phyloP scores from a whole-genome alignment of 2,329 filamentous ascomycete genomes.

The Colletotrichum plurivorum region DNA sequence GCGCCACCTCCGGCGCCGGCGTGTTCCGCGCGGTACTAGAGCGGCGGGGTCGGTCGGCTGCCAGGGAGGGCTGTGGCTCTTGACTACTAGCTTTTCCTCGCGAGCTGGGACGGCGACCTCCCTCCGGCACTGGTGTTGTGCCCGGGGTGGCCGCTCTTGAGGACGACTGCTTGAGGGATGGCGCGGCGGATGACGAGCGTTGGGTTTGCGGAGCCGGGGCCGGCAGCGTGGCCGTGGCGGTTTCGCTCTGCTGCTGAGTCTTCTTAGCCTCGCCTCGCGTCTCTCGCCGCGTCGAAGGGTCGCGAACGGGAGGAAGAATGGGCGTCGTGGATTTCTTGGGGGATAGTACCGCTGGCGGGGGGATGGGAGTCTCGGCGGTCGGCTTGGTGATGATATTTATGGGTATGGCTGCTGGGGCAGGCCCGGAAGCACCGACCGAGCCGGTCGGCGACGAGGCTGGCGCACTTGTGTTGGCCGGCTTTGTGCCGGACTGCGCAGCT shows the following conservation, averaged over 20 bases:
- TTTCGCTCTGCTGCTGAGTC: constrained; percentile 49
- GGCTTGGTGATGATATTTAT: constrained; percentile 53
- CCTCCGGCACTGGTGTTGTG: constrained; percentile 56
- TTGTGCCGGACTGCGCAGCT: neutral
- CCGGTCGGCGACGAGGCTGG: constrained; percentile 36
- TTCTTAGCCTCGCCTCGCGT: constrained; percentile 62
- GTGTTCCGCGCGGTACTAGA: constrained; percentile 71
- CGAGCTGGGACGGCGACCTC: constrained; percentile 63
- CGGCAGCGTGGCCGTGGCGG: constrained; percentile 16
- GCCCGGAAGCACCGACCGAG: constrained; percentile 17
- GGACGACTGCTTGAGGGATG: constrained; percentile 47
- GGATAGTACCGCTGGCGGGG: constrained; percentile 49
- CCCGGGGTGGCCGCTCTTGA: constrained; percentile 54
- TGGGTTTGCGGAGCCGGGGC: constrained; percentile 40
- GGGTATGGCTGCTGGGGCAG: constrained; percentile 50
- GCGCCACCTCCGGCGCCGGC: constrained; percentile 62
- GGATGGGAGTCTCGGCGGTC: constrained; percentile 59
- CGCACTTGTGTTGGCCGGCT: constrained; percentile 29
- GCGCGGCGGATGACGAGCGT: constrained; percentile 43
- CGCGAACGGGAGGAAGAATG: constrained; percentile 52
- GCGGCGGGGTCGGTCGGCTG: constrained; percentile 67
- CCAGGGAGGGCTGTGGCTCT: constrained; percentile 64
- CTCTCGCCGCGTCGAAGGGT: constrained; percentile 56
- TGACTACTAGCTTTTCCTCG: constrained; percentile 67
- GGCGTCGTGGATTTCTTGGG: constrained; percentile 51